phyloP scores from a whole-genome alignment of 805 yeast genomes.

The Kodamaea kaohsiungensis region DNA sequence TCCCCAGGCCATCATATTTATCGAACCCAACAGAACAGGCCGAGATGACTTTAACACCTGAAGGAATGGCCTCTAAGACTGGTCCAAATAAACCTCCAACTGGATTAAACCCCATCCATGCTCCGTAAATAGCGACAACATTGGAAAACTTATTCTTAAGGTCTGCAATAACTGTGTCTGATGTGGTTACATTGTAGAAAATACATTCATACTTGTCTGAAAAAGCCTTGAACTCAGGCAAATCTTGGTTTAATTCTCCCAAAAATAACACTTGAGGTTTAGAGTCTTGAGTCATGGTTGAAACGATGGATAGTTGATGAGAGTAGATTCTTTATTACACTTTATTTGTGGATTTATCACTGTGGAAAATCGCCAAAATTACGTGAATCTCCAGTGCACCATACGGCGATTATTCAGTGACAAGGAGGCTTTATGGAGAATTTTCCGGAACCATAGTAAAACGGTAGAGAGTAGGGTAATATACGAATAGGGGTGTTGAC shows the following conservation, averaged over 20 bases:
- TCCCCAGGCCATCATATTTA: conserved; percentile 43
- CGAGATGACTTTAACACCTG: conserved; percentile 46
- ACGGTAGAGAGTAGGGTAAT: too few species aligned
- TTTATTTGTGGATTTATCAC: neutral
- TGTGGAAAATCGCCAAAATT: neutral
- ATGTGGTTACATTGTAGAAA: conserved; percentile 42
- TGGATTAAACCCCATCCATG: conserved; percentile 55
- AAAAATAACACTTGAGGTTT: conserved; percentile 47
- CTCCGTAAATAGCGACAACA: conserved; percentile 57
- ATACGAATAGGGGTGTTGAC: too few species aligned
- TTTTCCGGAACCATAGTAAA: too few species aligned
- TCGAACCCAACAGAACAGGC: conserved; percentile 62
- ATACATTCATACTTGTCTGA: conserved; percentile 36
- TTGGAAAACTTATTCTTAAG: conserved; percentile 42
- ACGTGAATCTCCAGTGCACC: neutral
- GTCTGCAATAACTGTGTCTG: conserved; percentile 42
- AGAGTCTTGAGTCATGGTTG: conserved; percentile 4
- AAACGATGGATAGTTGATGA: neutral
- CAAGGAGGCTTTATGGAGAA: neutral
- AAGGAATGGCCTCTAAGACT: conserved; percentile 47
- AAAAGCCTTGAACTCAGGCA: conserved; percentile 50
- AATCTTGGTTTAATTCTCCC: conserved; percentile 48
- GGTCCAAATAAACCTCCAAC: conserved; percentile 52
- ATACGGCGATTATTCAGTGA: neutral
- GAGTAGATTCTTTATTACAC: neutral